Base-by-base conservation (phyloP, 164 flowering plant species). In the Hamamelis virginiana region DNA sequence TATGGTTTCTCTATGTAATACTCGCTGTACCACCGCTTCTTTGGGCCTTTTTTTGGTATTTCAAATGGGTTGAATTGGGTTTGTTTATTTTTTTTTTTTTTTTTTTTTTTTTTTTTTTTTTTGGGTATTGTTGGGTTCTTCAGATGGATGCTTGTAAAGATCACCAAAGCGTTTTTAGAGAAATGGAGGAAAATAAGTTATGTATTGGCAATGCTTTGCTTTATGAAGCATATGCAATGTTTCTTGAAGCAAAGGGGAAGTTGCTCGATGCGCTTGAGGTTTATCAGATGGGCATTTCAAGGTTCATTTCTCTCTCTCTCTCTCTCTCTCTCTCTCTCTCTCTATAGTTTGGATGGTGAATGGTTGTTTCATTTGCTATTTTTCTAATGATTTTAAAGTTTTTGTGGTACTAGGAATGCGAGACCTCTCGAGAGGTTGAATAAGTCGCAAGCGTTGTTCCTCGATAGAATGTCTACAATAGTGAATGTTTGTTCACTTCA, bases 1-100 rank as follows among this genome's bases (percentile, higher is more conserved):
- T 95, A 19, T 95, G 97, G 92, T 66, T 92, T 47, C 79, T 95
- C 64, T 72, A 91, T 78, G 98, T 92, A 88, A 80, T 38, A 41
- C 15, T 3, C 64, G 18, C 43, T 33, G 48, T 58, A 33, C 41
- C 41, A 33, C 41, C 41, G n/a, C n/a, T n/a, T n/a, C n/a, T n/a
- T n/a, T 2, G 41, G 41, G 41, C 6, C 6, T 33, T 6, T 2
- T 33, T 6, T 33, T 2, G 41, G 41, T 33, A 33, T 33, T 33
- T 33, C 41, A 2, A 33, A 33, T 33, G 11, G 19, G 52, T 62
- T 51, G n/a, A n/a, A n/a, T n/a, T n/a, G n/a, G n/a, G n/a, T n/a
- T n/a, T n/a, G n/a, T 43, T 1, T 33, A 15, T 21, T 48, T 47
- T 38, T 1, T 2, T 60, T 15, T 27, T 12, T 28, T 8, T 22